A percentile compares a stretch with the other conserved stretches of the same genome.
phyloP scores from a whole-genome alignment of 306 rosid genomes.

The peach (Prunus persica) region DNA sequence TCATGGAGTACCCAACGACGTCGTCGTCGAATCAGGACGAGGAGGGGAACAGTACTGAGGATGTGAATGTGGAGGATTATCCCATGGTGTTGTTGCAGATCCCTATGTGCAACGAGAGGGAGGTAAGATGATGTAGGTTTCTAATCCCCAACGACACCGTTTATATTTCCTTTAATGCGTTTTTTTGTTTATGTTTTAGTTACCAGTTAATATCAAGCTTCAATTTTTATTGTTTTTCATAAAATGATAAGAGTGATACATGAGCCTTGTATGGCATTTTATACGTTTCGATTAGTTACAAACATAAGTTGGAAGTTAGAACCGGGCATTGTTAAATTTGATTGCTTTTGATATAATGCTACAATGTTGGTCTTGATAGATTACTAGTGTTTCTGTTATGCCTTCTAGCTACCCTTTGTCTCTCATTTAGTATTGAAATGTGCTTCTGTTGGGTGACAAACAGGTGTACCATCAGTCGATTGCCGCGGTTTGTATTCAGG shows the following conservation, averaged over 20 bases:
- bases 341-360: not conserved
- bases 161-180: not conserved
- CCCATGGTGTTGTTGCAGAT: slow-evolving; percentile 94
- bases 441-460: slow-evolving; percentile 15
- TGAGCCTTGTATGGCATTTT: not conserved
- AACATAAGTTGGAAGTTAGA: not conserved
- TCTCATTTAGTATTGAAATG: slow-evolving; percentile 13
- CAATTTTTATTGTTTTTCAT: not conserved
- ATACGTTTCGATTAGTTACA: not conserved
- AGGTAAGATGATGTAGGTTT: slow-evolving; percentile 95
- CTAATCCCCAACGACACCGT: slow-evolving; percentile 32
- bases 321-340: not conserved
- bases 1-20: slow-evolving; percentile 43
- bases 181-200: not conserved
- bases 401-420: not conserved
- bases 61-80: slow-evolving; percentile 53
- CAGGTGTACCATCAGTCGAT: slow-evolving; percentile 99
- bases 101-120: slow-evolving; percentile 99
- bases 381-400: not conserved
- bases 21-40: slow-evolving; percentile 20
- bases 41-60: slow-evolving; percentile 18
- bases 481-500: slow-evolving; percentile 85
- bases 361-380: not conserved
- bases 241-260: not conserved
- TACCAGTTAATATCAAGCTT: not conserved